A percentile compares a stretch with the other conserved stretches of the same genome.
phyloP scores from a whole-genome alignment of 176 grass and related monocot genomes.

The Musa acuminata region DNA sequence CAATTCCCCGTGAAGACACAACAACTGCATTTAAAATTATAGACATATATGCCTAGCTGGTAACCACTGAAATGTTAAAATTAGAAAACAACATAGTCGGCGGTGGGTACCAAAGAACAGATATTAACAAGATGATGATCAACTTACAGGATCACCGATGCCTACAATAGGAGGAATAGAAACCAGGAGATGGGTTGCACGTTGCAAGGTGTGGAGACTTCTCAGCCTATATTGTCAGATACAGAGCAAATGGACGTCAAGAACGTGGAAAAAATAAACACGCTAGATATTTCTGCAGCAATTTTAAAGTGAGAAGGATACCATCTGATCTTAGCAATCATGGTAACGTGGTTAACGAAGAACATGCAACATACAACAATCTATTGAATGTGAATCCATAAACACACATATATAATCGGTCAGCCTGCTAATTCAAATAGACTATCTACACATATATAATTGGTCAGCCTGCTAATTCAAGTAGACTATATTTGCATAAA shows the following conservation, averaged over 20 bases:
- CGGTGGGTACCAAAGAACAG: background rate
- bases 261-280: no score
- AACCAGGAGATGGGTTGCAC: slow-evolving; percentile 60
- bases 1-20: slow-evolving; percentile 39
- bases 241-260: background rate
- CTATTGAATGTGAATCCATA: no score
- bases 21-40: slow-evolving; percentile 43
- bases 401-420: no score
- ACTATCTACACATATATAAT: no score
- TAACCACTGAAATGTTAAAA: background rate
- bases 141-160: slow-evolving; percentile 71
- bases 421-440: no score
- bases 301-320: no score
- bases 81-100: background rate
- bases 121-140: background rate
- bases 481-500: no score
- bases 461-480: no score
- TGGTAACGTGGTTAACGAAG: no score
- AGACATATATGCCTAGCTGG: background rate
- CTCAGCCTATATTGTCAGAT: slow-evolving; percentile 25
- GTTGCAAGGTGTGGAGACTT: slow-evolving; percentile 26
- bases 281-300: no score
- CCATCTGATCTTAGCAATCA: no score
- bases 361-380: no score
- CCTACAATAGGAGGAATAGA: slow-evolving; percentile 53